These are phyloP conservation scores for Botrytis aclada DNA, from an alignment of 2,329 filamentous ascomycete genomes.

Conservation along the genomic window DNA sequence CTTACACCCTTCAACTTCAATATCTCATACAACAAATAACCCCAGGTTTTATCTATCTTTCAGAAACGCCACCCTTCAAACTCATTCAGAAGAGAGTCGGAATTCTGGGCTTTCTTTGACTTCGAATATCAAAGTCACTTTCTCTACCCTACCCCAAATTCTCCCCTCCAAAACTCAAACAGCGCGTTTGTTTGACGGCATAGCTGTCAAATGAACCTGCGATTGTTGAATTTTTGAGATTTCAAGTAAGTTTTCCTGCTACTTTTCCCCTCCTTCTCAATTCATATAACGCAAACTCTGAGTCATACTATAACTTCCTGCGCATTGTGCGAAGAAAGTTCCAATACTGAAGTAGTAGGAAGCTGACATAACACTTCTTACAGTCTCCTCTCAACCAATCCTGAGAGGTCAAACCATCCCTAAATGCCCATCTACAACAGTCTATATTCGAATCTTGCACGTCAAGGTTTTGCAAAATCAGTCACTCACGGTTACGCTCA, in stretches of 20 bases:
- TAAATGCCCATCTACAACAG: constrained; percentile 86
- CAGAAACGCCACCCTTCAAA: neutral
- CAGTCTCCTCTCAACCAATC: constrained; percentile 41
- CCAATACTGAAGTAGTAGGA: neutral
- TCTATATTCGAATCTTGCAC: constrained; percentile 79
- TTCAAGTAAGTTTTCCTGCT: constrained; percentile 19
- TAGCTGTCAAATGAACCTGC: constrained; percentile 99
- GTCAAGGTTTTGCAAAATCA: constrained; percentile 94
- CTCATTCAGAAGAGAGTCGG: neutral
- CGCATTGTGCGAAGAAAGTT: neutral
- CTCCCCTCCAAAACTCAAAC: constrained; percentile 36
- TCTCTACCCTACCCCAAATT: constrained; percentile 11
- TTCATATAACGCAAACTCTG: neutral
- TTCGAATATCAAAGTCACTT: constrained; percentile 5
- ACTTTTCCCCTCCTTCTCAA: constrained; percentile 1
- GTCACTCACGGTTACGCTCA: constrained; percentile 98
- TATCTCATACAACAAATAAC: neutral
- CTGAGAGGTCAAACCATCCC: constrained; percentile 65
- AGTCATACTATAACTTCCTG: neutral
- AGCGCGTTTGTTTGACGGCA: constrained; percentile 93
- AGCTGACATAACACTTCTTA: constrained; percentile 20
- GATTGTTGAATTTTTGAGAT: constrained; percentile 41
- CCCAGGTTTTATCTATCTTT: neutral
- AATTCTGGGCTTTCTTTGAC: neutral
- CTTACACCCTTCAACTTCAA: neutral